Evolutionary conservation across 441 rosid genomes (phyloP).

Genomic region (Gossypium trilobum): DNA sequence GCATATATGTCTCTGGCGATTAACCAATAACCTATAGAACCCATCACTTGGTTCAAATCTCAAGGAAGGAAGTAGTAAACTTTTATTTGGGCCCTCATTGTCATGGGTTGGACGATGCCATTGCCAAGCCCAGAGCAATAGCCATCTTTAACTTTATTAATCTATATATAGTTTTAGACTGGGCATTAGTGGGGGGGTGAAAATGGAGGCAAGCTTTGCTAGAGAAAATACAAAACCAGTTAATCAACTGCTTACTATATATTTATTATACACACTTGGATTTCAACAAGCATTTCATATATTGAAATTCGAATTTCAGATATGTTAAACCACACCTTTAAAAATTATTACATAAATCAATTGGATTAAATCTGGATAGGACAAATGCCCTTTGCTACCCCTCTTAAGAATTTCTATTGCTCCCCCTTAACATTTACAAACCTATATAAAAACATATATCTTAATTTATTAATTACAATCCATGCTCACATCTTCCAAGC

Average conservation of each 20-base stretch:
- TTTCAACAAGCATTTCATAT: not conserved
- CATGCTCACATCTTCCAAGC: not conserved
- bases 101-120: not conserved
- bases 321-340: not conserved
- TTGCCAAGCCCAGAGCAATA: not conserved
- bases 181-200: not conserved
- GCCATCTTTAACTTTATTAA: too few relatives aligned
- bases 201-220: not conserved
- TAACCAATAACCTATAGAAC: too few relatives aligned
- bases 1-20: too few relatives aligned
- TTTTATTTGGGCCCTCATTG: not conserved
- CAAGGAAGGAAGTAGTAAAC: too few relatives aligned
- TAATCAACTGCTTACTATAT: not conserved
- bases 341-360: not conserved
- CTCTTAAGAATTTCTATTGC: not conserved
- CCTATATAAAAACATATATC: slow-evolving; percentile 3
- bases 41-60: too few relatives aligned
- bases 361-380: not conserved
- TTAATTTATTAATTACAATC: not conserved
- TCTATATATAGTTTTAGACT: too few relatives aligned
- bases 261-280: not conserved
- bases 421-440: slow-evolving; percentile 18
- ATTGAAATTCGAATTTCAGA: not conserved
- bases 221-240: not conserved
- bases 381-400: not conserved